Base-by-base conservation (phyloP, 202 grass and related monocot genomes). In the Schoenoplectus tabernaemontani region DNA sequence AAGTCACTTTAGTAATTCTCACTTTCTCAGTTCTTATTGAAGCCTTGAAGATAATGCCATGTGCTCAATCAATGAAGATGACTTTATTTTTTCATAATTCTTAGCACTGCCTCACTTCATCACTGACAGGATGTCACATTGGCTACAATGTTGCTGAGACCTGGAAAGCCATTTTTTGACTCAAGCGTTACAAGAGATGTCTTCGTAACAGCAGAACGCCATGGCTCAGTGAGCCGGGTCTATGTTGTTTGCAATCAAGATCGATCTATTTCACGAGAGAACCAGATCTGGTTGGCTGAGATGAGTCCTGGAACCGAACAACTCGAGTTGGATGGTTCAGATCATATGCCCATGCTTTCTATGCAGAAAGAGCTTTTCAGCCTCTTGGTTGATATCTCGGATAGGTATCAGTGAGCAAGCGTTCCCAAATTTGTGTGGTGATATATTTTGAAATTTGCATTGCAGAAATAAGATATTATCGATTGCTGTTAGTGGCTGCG, bases 311-410 rank as follows among this genome's bases (percentile, higher is more conserved):
- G 61, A 7, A 70, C 83, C 0, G 63, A 79, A 20, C 20, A 50
- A 22, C 17, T 43, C 4, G 76, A 85, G 48, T 33, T 85, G n/a
- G 63, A 85, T 9, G 82, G 73, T 56, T 17, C 82, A 56, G 82
- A 84, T 79, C 59, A 78, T 41, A 79, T 80, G 83, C 36, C 60
- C 7, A 85, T 85, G 83, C 72, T 80, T 46, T 85, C 46, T 47
- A 64, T n/a, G 20, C 57, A 57, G 4, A 64, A 43, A 64, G 33
- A 79, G 23, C 41, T 79, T 59, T 79, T 64, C 58, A 46, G 30
- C 37, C 7, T 64, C 59, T 32, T 79, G 11, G 57, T 44, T 44
- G 57, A 63, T 43, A 46, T 79, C 59, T 59, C 77, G 28, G 58
- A 64, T 44, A 47, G 77, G 42, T 63, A 79, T 22, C 9, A 78